phyloP scores from a whole-genome alignment of 2,329 filamentous ascomycete species.

The Arthrobotrys megalospora region DNA sequence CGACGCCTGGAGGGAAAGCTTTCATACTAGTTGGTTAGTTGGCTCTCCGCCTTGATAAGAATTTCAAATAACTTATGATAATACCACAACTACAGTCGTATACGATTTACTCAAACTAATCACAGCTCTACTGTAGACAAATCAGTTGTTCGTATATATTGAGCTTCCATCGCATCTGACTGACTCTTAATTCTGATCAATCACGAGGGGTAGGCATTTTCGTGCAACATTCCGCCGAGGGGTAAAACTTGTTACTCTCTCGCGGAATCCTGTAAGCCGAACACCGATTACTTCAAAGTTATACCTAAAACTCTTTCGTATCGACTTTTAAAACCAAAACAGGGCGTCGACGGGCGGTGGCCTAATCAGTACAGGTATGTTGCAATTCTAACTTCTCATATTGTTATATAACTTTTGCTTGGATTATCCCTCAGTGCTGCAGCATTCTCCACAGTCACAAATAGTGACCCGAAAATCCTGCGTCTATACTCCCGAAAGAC shows the following conservation, averaged over 20 bases:
- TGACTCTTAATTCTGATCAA: too few relatives aligned
- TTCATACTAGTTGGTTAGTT: too few relatives aligned
- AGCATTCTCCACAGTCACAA: not conserved
- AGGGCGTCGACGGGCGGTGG: not conserved
- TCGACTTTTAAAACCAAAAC: not conserved
- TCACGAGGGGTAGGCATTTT: constrained; percentile 4
- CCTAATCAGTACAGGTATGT: not conserved
- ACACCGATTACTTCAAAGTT: not conserved
- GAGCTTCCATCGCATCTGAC: constrained; percentile 1
- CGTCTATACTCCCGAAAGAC: not conserved
- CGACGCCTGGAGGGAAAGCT: too few relatives aligned
- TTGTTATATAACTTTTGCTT: not conserved
- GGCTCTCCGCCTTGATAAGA: too few relatives aligned
- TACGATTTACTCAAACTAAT: too few relatives aligned
- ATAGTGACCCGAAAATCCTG: not conserved
- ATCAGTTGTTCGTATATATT: not conserved
- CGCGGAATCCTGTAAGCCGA: not conserved
- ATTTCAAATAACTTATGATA: too few relatives aligned
- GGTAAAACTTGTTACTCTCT: not conserved
- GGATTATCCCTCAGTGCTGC: not conserved
- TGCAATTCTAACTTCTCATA: not conserved
- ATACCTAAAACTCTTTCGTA: not conserved
- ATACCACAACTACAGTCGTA: too few relatives aligned
- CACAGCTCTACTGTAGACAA: too few relatives aligned
- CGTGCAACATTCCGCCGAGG: constrained; percentile 10